Conservation (phyloP, 257 asterid genomes). For the Solanum peruvianum region DNA sequence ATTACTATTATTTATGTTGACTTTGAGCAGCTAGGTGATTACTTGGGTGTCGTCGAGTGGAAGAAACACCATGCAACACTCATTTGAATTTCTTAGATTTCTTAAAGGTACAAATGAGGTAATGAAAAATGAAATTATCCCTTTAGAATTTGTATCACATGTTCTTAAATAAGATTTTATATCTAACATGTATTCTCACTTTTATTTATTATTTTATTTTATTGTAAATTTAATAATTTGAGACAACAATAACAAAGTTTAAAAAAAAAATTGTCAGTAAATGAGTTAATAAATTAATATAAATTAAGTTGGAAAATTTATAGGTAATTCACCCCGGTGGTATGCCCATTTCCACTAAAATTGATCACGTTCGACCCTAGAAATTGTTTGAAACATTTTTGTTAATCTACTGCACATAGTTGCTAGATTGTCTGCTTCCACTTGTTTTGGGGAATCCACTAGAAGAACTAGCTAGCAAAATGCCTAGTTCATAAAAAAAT, state of each 20-base stretch:
- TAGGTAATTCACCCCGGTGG: no score
- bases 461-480: no score
- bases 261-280: no score
- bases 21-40: constrained; percentile 57
- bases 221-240: background rate
- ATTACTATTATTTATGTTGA: constrained; percentile 65
- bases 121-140: background rate
- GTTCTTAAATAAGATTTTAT: background rate
- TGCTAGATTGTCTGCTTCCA: no score
- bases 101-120: constrained; percentile 46
- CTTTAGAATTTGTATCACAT: background rate
- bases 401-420: no score
- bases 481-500: no score
- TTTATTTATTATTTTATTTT: background rate
- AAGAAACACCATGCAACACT: constrained; percentile 68
- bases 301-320: no score
- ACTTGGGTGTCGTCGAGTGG: constrained; percentile 78
- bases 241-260: background rate
- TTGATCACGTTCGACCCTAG: no score
- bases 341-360: no score
- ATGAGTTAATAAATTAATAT: no score
- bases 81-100: constrained; percentile 81
- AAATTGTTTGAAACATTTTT: no score
- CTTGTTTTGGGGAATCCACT: no score
- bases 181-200: background rate